A percentile compares a stretch with the other conserved stretches of the same genome.
phyloP scores from a whole-genome alignment of 2,329 filamentous ascomycete species.

The Epichloe sp. region DNA sequence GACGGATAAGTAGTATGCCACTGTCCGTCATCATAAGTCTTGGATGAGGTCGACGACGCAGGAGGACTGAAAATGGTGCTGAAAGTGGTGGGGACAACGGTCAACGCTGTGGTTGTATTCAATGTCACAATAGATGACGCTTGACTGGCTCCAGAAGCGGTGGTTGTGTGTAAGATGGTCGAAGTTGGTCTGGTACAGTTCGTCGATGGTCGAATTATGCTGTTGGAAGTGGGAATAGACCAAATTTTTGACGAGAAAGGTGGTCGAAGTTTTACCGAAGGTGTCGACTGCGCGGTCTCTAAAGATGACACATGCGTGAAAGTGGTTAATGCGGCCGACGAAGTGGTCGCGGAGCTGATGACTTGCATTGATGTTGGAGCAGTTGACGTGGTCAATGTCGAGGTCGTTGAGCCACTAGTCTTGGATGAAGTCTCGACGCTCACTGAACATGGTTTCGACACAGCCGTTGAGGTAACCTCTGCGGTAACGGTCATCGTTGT shows the following conservation, averaged over 20 bases:
- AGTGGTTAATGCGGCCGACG: not conserved
- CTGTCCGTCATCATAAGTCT: slow-evolving; percentile 27
- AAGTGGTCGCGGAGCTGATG: not conserved
- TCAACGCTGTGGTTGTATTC: not conserved
- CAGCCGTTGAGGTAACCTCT: not conserved
- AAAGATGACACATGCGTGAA: not conserved
- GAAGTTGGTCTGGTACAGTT: not conserved
- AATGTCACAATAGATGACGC: not conserved
- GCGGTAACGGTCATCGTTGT: slow-evolving; percentile 1
- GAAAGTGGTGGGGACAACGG: not conserved
- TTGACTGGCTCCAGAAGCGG: not conserved
- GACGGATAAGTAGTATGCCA: slow-evolving; percentile 34
- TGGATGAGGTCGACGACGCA: slow-evolving; percentile 11
- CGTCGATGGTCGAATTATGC: slow-evolving; percentile 1
- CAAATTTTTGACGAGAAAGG: slow-evolving; percentile 1
- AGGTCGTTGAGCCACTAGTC: not conserved
- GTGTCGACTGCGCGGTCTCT: not conserved
- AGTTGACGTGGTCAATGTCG: not conserved
- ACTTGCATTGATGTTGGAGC: not conserved
- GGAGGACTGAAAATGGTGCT: slow-evolving; percentile 2
- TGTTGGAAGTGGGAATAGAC: slow-evolving; percentile 1
- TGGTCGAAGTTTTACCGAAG: not conserved
- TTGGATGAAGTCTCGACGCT: not conserved
- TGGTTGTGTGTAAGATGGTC: not conserved
- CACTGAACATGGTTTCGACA: not conserved